A percentile compares a stretch with the other conserved stretches of the same genome.
phyloP scores from a whole-genome alignment of 2,329 filamentous ascomycete species.

The Magnaporthiopsis poae region DNA sequence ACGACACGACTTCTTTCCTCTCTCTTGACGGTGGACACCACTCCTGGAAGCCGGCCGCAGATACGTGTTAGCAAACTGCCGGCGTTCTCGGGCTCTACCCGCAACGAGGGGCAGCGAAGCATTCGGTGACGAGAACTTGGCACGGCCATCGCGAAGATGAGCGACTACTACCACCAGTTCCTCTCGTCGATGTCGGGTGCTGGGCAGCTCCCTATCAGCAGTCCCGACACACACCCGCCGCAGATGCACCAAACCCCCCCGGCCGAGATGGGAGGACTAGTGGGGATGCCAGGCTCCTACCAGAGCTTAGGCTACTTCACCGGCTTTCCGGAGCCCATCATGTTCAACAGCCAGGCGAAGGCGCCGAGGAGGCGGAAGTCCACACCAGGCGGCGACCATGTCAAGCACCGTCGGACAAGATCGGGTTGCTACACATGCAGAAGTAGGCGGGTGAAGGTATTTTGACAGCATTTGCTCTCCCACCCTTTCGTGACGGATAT shows the following conservation, averaged over 20 bases:
- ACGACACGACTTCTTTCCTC: background rate
- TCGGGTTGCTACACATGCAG: conserved; percentile 92
- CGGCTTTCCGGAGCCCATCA: conserved; percentile 39
- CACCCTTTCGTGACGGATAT: background rate
- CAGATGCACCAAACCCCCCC: conserved; percentile 24
- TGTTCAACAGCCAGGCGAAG: conserved; percentile 36
- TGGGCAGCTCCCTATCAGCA: conserved; percentile 15
- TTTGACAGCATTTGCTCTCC: background rate
- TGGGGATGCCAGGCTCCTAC: conserved; percentile 32
- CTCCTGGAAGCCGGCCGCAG: background rate
- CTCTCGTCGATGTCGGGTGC: conserved; percentile 42
- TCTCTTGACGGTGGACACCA: background rate
- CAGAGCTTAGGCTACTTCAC: conserved; percentile 40
- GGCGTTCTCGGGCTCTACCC: too few species aligned
- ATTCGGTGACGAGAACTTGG: background rate
- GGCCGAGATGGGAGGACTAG: conserved; percentile 22
- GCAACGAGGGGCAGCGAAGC: background rate
- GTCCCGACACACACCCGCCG: conserved; percentile 24
- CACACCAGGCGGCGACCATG: conserved; percentile 50
- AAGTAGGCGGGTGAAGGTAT: conserved; percentile 71
- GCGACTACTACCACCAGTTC: conserved; percentile 48
- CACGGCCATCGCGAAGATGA: conserved; percentile 28
- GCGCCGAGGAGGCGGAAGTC: conserved; percentile 42
- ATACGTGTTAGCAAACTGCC: too few species aligned
- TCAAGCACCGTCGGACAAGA: conserved; percentile 86